Evolutionary conservation across 2,329 filamentous ascomycete species (phyloP).

Genomic region (Aspergillus novoparasiticus): DNA sequence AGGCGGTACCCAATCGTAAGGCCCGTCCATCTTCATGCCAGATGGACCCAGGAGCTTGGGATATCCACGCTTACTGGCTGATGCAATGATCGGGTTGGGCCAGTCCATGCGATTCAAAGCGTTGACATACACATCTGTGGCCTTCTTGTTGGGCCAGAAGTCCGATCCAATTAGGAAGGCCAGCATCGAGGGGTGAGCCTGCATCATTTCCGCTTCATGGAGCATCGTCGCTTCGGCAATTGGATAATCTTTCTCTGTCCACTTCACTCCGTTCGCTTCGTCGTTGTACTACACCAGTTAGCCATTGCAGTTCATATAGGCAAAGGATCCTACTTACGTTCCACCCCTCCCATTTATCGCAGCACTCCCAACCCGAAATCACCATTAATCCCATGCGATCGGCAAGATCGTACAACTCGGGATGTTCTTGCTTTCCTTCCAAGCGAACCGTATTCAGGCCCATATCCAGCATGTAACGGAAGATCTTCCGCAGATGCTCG

Average conservation of each 20-base stretch:
- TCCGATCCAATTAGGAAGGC: conserved; percentile 64
- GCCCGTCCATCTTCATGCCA: conserved; percentile 68
- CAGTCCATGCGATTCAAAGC: conserved; percentile 56
- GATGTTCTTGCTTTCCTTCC: conserved; percentile 67
- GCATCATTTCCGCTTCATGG: conserved; percentile 63
- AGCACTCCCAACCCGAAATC: conserved; percentile 67
- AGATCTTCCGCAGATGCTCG: conserved; percentile 52
- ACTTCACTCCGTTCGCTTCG: conserved; percentile 51
- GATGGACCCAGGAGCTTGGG: conserved; percentile 56
- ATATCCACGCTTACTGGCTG: conserved; percentile 59
- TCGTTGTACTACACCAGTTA: conserved; percentile 55
- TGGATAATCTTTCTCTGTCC: conserved; percentile 57
- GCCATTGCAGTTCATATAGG: neutral
- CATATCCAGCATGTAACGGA: conserved; percentile 60
- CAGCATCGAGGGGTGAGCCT: conserved; percentile 61
- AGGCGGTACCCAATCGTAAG: conserved; percentile 68
- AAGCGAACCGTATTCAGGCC: conserved; percentile 66
- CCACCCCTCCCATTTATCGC: conserved; percentile 70
- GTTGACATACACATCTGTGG: conserved; percentile 56
- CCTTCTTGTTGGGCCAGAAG: conserved; percentile 63
- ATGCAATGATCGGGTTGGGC: conserved; percentile 60
- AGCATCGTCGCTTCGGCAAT: conserved; percentile 59
- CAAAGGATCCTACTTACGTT: conserved; percentile 22
- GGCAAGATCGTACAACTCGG: conserved; percentile 61
- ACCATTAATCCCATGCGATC: conserved; percentile 64